Evolutionary conservation across 164 flowering plant genomes (phyloP), one percentile per base, ranked within the genome.

Genomic region (Magnolia kwangsiensis): DNA sequence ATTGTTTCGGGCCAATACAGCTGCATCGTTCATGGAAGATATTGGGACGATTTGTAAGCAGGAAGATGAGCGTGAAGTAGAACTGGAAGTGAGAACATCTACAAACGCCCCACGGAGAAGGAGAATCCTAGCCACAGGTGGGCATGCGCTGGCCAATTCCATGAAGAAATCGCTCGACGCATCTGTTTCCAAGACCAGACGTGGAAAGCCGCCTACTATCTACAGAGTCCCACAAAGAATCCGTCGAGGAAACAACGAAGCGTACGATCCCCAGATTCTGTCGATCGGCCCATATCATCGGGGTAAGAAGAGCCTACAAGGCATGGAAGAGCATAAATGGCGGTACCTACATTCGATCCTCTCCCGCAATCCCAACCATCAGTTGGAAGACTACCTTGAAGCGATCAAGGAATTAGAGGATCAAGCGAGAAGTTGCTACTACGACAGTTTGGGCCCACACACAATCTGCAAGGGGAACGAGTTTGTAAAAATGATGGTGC

Each of bases 181-280:
- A 37, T 37, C 45, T 37, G 45, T 37, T 37, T 37, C 45, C 45
- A 37, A 37, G 45, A 3, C 45, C 45, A 37, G 45, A 37, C 45
- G 7, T 37, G 45, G 45, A 37, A 37, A 37, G 45, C 45, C 45
- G 45, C 45, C 45, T 37, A 72, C 66, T 67, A 88, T 90, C 50
- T 84, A 81, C 78, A 75, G 81, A 74, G 75, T 91, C 21, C 90
- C 86, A 1, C 82, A 83, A 50, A 79, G 81, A 51, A 75, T 91
- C 4, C 79, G 81, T 2, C 84, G 79, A 24, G 80, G 79, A 4
- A 86, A 86, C 10, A 82, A 84, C 71, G 79, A 77, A 51, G 86
- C 90, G 10, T 75, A 75, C 49, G 63, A 65, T 6, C 78, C 81
- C 50, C 55, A 61, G 29, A 55, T 76, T 21, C 59, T 79, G 50